phyloP scores from a whole-genome alignment of 805 yeast species.

The Candida sakaeoensis region DNA sequence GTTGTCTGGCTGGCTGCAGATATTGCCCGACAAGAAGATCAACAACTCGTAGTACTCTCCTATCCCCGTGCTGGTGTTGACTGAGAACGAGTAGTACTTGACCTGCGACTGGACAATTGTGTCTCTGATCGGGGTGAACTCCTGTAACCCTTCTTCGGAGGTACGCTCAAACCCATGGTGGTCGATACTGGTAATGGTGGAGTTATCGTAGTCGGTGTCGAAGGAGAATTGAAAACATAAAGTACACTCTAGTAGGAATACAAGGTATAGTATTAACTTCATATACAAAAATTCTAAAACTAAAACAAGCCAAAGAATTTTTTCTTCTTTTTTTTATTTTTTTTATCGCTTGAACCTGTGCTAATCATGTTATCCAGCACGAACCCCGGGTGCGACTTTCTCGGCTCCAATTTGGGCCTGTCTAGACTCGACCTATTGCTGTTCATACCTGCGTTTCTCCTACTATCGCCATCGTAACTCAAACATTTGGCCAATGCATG shows the following conservation, averaged over 20 bases:
- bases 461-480: constrained; percentile 31
- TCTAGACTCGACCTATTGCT: constrained; percentile 5
- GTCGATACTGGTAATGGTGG: background rate
- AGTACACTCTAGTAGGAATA: background rate
- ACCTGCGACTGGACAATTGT: constrained; percentile 34
- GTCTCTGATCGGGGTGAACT: constrained; percentile 34
- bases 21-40: constrained; percentile 49
- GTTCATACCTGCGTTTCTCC: background rate
- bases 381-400: constrained; percentile 39
- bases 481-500: constrained; percentile 29
- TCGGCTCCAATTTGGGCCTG: constrained; percentile 30
- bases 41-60: constrained; percentile 45
- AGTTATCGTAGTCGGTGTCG: background rate
- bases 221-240: background rate
- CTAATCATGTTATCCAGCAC: background rate
- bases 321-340: constrained; percentile 25
- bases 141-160: constrained; percentile 18
- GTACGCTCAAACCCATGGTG: no score
- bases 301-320: constrained; percentile 16
- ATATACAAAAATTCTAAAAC: background rate
- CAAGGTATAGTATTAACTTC: background rate
- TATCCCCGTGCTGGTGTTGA: constrained; percentile 42
- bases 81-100: constrained; percentile 41
- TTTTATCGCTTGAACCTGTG: constrained; percentile 9
- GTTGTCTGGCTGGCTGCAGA: constrained; percentile 38